These are phyloP conservation scores for Hypoxylon fuscum DNA, from an alignment of 495 filamentous ascomycete genomes.

Conservation along the genomic window DNA sequence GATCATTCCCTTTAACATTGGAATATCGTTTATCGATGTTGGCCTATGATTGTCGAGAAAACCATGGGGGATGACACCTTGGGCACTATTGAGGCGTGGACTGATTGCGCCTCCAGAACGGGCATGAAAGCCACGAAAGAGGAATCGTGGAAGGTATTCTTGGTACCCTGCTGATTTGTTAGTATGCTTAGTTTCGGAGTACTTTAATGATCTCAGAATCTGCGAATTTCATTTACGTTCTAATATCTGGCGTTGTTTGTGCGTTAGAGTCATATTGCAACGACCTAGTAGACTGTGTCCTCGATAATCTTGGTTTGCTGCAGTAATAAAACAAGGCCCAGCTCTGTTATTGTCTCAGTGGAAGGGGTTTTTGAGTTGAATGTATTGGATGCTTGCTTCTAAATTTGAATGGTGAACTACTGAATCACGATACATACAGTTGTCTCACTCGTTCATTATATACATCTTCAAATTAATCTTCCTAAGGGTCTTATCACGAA, in stretches of 20 bases:
- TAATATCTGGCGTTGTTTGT: no score
- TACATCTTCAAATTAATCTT: background rate
- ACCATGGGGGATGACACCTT: constrained; percentile 15
- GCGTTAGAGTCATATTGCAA: no score
- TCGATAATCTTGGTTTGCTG: no score
- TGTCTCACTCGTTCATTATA: background rate
- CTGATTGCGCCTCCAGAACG: constrained; percentile 10
- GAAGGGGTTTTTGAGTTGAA: no score
- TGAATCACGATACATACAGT: background rate
- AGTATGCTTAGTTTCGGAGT: no score
- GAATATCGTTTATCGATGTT: constrained; percentile 15
- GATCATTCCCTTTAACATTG: background rate
- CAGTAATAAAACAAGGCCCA: no score
- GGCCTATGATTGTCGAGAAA: constrained; percentile 6
- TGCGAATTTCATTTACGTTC: no score
- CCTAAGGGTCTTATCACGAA: background rate
- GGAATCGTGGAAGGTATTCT: constrained; percentile 11
- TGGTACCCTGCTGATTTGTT: constrained; percentile 2
- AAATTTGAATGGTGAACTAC: background rate
- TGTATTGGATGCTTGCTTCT: background rate
- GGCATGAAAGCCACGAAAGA: constrained; percentile 17
- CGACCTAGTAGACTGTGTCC: no score
- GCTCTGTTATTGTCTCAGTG: no score
- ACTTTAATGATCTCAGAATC: no score
- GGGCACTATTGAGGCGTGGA: constrained; percentile 6